Percentiles rank a stretch among this genome's conserved stretches.
phyloP scores from a whole-genome alignment of 495 filamentous ascomycete genomes.

The Lasiosphaeris hirsuta region DNA sequence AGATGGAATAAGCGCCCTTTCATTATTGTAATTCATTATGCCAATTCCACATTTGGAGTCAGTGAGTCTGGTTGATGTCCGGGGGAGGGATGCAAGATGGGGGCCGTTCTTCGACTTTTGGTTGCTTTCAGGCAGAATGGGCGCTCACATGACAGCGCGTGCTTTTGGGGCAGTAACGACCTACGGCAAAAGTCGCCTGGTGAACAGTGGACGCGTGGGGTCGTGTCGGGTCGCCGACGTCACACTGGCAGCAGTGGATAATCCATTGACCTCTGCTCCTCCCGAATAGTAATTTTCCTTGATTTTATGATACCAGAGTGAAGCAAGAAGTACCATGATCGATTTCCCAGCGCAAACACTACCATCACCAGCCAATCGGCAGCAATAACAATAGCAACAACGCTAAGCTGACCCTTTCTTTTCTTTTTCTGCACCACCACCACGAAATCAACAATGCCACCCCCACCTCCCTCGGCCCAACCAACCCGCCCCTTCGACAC shows the following conservation, averaged over 20 bases:
- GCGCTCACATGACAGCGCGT: conserved; percentile 14
- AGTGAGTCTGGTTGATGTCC: no score
- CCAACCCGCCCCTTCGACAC: conserved; percentile 58
- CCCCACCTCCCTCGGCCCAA: conserved; percentile 48
- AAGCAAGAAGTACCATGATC: no score
- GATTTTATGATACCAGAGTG: no score
- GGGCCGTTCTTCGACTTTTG: background rate
- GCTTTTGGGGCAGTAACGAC: background rate
- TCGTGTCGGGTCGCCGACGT: background rate
- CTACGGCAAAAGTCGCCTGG: background rate
- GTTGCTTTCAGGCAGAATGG: conserved; percentile 9
- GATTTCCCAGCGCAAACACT: background rate
- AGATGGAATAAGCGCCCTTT: no score
- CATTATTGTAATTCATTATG: no score
- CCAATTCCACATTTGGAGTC: no score
- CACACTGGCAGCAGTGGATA: no score
- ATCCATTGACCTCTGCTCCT: no score
- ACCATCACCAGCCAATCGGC: background rate
- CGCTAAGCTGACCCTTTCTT: conserved; percentile 14
- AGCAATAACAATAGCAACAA: background rate
- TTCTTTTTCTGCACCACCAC: conserved; percentile 3
- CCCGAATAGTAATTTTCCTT: no score
- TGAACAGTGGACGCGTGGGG: background rate
- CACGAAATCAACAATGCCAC: conserved; percentile 27
- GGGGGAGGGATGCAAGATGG: no score